These are phyloP conservation scores for Arthrobotrys megalospora DNA, from an alignment of 2,329 filamentous ascomycete species.

Conservation along the genomic window DNA sequence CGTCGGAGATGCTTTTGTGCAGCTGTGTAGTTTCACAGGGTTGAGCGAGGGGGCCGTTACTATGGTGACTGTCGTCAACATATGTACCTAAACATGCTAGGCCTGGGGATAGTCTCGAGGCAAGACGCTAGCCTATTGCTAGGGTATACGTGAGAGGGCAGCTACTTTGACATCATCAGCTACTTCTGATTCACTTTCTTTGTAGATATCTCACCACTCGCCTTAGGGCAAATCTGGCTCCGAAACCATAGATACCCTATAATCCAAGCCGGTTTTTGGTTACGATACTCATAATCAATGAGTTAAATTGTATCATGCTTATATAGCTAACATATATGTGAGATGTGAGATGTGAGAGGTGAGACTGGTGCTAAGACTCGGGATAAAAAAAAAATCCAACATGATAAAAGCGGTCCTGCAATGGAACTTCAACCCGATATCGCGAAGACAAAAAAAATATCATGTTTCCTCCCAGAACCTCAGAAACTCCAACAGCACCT, in stretches of 20 bases:
- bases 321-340: background rate
- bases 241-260: background rate
- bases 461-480: background rate
- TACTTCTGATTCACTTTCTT: background rate
- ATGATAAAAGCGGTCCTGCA: background rate
- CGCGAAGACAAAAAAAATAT: background rate
- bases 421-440: background rate
- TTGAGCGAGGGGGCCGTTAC: too few species aligned
- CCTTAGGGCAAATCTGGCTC: too few species aligned
- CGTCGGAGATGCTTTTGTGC: too few species aligned
- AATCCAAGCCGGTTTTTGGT: background rate
- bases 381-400: background rate
- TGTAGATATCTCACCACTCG: too few species aligned
- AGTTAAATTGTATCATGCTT: background rate
- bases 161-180: too few species aligned
- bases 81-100: too few species aligned
- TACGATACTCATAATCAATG: background rate
- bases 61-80: too few species aligned
- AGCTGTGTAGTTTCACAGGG: too few species aligned
- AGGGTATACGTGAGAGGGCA: too few species aligned
- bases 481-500: conserved; percentile 2
- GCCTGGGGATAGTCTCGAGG: too few species aligned
- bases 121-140: too few species aligned
- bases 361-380: background rate
- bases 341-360: background rate